Evolutionary conservation across 495 filamentous ascomycete genomes (phyloP), one percentile per base, ranked within the genome.

Genomic region (Penicillium crystallinum): DNA sequence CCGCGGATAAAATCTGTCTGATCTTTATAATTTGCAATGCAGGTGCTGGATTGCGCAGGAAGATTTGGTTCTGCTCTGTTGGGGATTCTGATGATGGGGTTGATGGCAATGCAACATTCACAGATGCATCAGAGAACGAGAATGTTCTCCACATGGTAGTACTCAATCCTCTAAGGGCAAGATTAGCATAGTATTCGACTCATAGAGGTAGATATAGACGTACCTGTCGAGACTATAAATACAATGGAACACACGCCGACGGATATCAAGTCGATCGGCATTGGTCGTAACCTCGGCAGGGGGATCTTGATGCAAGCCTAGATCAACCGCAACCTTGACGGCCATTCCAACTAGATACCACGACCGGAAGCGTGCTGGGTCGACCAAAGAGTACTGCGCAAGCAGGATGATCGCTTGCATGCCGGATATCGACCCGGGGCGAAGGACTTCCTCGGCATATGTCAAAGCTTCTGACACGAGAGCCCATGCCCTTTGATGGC

Each of bases 311-410:
- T 96, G 92, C 38, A 92, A 77, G 2, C 92, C 92, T 18, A 96
- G 71, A 71, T 97, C 92, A 29, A 95, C 77, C 61, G 89, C 84
- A 18, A 86, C 88, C 44, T 91, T 81, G 35, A 86, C 87, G 14
- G 90, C 89, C 62, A 91, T 88, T 22, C 91, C 92, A 46, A 95
- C 86, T 45, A 96, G 66, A 51, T 90, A 89, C 90, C 92, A 96
- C 59, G 84, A 87, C 50, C 93, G 88, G 63, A 96, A 95, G 63
- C 91, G 90, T 33, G 80, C 77, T 12, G 91, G 91, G 61, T 96
- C 90, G 27, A 95, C 75, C 68, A 91, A 85, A 5, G 90, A 83
- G 68, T 96, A 97, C 53, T 90, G 79, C 0, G 90, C 90, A 35
- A 97, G 81, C 7, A 96, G 77, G 21, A 95, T 63, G 31, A 96